A percentile compares a stretch with the other conserved stretches of the same genome.
These are phyloP conservation scores for Rubus parviflorus DNA, from an alignment of 306 rosid genomes.

Conservation along the genomic window DNA sequence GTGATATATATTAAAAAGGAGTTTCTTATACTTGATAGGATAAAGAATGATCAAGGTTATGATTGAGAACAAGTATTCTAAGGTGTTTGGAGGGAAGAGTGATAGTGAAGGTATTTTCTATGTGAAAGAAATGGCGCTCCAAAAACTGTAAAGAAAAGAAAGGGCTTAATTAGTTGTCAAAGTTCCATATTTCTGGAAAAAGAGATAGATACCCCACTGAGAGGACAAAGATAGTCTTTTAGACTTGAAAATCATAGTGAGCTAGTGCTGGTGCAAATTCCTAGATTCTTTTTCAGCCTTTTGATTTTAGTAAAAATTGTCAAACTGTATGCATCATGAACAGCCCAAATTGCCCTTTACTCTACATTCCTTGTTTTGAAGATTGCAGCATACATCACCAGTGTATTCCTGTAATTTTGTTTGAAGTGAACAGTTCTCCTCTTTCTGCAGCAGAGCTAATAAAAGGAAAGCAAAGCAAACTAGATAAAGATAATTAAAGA, in stretches of 20 bases:
- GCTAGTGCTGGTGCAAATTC: slow-evolving; percentile 29
- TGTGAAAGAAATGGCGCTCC: slow-evolving; percentile 8
- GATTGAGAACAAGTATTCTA: background rate
- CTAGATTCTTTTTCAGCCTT: slow-evolving; percentile 35
- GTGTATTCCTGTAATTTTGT: slow-evolving; percentile 25
- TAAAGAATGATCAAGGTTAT: slow-evolving; percentile 5
- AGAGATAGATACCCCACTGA: slow-evolving; percentile 30
- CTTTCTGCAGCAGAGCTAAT: slow-evolving; percentile 19
- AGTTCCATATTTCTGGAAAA: slow-evolving; percentile 32
- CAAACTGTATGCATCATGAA: background rate
- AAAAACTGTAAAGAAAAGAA: slow-evolving; percentile 17
- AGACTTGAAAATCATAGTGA: slow-evolving; percentile 19
- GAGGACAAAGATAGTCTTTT: slow-evolving; percentile 54
- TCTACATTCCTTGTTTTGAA: background rate
- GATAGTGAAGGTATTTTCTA: slow-evolving; percentile 32
- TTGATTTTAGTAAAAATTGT: slow-evolving; percentile 17
- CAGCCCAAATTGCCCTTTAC: slow-evolving; percentile 23
- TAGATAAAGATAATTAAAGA: slow-evolving; percentile 23
- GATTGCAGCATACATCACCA: background rate
- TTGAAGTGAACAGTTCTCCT: slow-evolving; percentile 11
- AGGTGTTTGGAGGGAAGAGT: slow-evolving; percentile 23
- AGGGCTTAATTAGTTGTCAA: slow-evolving; percentile 34
- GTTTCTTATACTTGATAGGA: slow-evolving; percentile 2
- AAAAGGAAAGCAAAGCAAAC: slow-evolving; percentile 15
- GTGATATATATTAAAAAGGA: slow-evolving; percentile 3